These are phyloP conservation scores for Parietichytrium sp. DNA, from an alignment of 108 stramenopile species.

Conservation along the genomic window DNA sequence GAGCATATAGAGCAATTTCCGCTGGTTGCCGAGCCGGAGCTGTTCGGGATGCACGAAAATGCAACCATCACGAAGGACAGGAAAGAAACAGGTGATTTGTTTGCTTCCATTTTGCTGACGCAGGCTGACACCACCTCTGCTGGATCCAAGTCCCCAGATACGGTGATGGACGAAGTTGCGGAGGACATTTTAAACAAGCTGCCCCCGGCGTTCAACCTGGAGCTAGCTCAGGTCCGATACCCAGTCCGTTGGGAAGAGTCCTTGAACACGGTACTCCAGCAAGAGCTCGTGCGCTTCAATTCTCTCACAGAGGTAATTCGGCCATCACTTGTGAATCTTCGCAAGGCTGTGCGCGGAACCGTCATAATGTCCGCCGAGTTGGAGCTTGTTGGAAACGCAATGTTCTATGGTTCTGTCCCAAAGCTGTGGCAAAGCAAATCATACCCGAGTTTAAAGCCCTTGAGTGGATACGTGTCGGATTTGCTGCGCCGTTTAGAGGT, in stretches of 20 bases:
- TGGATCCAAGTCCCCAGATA: conserved; percentile 44
- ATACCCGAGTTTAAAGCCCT: conserved; percentile 64
- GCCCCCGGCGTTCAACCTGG: conserved; percentile 61
- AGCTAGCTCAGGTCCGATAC: conserved; percentile 59
- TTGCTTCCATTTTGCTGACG: conserved; percentile 55
- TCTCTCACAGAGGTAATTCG: conserved; percentile 49
- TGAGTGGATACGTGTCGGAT: conserved; percentile 59
- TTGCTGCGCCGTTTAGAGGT: conserved; percentile 54
- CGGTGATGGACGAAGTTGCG: conserved; percentile 49
- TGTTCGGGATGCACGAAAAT: conserved; percentile 70
- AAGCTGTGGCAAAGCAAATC: conserved; percentile 53
- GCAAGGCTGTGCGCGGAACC: conserved; percentile 65
- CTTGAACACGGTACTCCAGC: conserved; percentile 72
- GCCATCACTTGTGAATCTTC: conserved; percentile 46
- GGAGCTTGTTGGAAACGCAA: conserved; percentile 58
- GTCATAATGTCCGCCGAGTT: conserved; percentile 63
- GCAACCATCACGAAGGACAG: conserved; percentile 65
- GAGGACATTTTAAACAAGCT: conserved; percentile 56
- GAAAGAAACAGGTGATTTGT: conserved; percentile 60
- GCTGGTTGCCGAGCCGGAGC: conserved; percentile 53
- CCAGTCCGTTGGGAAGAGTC: conserved; percentile 63
- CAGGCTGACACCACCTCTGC: conserved; percentile 41
- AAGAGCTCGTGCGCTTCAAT: conserved; percentile 69
- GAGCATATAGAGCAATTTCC: conserved; percentile 59
- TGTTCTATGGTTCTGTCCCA: conserved; percentile 65